These are phyloP conservation scores for Cryptosporidium canis DNA, from an alignment of 169 alveolate genomes.

Conservation along the genomic window DNA sequence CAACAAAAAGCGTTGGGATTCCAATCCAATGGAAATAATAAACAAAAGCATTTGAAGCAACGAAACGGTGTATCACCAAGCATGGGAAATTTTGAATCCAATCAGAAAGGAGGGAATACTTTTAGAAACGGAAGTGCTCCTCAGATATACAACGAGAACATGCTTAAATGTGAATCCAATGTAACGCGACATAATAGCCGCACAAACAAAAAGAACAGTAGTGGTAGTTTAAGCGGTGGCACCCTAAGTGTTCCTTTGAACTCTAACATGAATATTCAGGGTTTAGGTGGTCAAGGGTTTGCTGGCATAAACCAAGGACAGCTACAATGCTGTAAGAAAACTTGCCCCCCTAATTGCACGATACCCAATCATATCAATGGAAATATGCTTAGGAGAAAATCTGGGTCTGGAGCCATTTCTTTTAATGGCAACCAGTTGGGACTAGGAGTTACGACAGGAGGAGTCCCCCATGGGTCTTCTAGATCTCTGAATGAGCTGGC, in stretches of 20 bases:
- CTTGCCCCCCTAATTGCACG: conserved; percentile 15
- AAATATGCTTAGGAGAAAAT: conserved; percentile 3
- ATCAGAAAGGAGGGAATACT: conserved; percentile 2
- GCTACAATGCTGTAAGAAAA: not conserved
- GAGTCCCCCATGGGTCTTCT: not conserved
- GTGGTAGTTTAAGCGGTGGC: not conserved
- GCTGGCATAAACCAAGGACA: conserved; percentile 11
- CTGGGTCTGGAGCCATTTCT: not conserved
- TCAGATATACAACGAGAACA: not conserved
- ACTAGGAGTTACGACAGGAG: not conserved
- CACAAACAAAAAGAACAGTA: not conserved
- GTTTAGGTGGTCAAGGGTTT: not conserved
- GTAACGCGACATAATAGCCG: not conserved
- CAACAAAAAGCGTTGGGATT: conserved; percentile 19
- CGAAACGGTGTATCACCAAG: conserved; percentile 29
- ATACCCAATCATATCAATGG: not conserved
- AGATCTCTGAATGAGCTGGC: not conserved
- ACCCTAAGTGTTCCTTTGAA: not conserved
- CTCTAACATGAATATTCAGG: not conserved
- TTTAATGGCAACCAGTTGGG: not conserved
- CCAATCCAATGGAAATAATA: conserved; percentile 6
- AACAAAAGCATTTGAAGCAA: conserved; percentile 28
- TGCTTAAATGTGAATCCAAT: not conserved
- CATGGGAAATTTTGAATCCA: not conserved
- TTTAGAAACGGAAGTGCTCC: not conserved